These are phyloP conservation scores for Ogataea methylovora DNA, from an alignment of 805 yeast genomes.

Conservation along the genomic window DNA sequence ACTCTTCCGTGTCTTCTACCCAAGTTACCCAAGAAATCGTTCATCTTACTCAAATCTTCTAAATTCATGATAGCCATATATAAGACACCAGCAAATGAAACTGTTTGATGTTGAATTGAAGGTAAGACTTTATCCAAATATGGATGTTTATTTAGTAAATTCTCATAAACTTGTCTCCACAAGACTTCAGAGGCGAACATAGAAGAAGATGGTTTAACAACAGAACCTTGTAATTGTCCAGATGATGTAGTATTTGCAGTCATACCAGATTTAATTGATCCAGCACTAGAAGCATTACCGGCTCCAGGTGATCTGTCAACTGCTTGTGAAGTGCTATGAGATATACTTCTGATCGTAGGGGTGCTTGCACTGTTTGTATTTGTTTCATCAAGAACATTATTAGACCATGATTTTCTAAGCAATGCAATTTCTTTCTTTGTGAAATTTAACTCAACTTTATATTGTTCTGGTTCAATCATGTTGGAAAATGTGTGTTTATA, in stretches of 20 bases:
- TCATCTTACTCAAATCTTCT: slow-evolving; percentile 43
- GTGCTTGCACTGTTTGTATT: no score
- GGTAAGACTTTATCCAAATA: slow-evolving; percentile 52
- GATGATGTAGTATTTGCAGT: no score
- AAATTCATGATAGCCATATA: slow-evolving; percentile 52
- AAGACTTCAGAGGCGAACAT: slow-evolving; percentile 47
- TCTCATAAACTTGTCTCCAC: slow-evolving; percentile 62
- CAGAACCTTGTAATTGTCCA: neutral
- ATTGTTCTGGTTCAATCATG: no score
- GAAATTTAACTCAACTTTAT: no score
- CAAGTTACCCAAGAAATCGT: slow-evolving; percentile 45
- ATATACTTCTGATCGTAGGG: no score
- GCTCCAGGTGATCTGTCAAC: no score
- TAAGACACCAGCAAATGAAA: slow-evolving; percentile 62
- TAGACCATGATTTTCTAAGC: slow-evolving; percentile 10
- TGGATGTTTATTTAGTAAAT: slow-evolving; percentile 47
- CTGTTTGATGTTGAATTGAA: slow-evolving; percentile 61
- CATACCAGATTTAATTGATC: no score
- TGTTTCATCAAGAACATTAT: slow-evolving; percentile 1
- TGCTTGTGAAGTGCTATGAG: no score
- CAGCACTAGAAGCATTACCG: no score
- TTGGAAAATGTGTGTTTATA: no score
- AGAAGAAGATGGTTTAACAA: slow-evolving; percentile 12
- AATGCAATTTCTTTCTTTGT: slow-evolving; percentile 7
- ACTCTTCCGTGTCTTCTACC: slow-evolving; percentile 66